phyloP scores from a whole-genome alignment of 2,329 filamentous ascomycete species.

The Penicillium capsulatum region DNA sequence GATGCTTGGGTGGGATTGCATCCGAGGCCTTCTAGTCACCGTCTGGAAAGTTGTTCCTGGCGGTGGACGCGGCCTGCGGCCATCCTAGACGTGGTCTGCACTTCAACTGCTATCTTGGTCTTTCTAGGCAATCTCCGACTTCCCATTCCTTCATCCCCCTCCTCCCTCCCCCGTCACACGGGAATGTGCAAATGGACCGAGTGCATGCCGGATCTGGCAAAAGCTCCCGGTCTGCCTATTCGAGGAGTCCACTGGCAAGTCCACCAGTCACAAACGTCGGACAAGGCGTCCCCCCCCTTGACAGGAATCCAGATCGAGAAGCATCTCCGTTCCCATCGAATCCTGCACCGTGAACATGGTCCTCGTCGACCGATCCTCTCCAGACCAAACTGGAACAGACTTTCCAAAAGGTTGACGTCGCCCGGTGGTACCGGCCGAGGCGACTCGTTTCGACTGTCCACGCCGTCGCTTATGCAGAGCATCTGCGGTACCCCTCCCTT shows the following conservation, averaged over 20 bases:
- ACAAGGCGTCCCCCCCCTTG: constrained; percentile 21
- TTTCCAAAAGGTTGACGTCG: too few species aligned
- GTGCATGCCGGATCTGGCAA: constrained; percentile 14
- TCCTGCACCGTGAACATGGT: constrained; percentile 12
- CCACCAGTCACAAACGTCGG: constrained; percentile 10
- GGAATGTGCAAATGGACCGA: constrained; percentile 18
- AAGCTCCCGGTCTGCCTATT: constrained; percentile 12
- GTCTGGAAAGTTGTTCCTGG: constrained; percentile 30
- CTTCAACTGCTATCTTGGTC: constrained; percentile 6
- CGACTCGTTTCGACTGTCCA: too few species aligned
- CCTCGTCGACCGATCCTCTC: constrained; percentile 3
- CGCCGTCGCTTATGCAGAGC: constrained; percentile 16
- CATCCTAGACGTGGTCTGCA: constrained; percentile 8
- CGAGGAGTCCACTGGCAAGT: constrained; percentile 1
- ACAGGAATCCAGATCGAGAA: constrained; percentile 3
- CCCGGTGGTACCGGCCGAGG: too few species aligned
- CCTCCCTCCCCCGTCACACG: constrained; percentile 15
- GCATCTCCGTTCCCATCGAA: constrained; percentile 2
- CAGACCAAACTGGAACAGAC: constrained; percentile 1
- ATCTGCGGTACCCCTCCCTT: constrained; percentile 7
- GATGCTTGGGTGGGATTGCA: constrained; percentile 22
- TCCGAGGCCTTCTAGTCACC: constrained; percentile 26
- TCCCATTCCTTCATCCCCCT: constrained; percentile 5
- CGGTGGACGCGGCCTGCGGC: constrained; percentile 19
- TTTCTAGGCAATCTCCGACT: constrained; percentile 21